Conservation (phyloP, 2,329 filamentous ascomycete genomes). For the Huntiella decipiens region DNA sequence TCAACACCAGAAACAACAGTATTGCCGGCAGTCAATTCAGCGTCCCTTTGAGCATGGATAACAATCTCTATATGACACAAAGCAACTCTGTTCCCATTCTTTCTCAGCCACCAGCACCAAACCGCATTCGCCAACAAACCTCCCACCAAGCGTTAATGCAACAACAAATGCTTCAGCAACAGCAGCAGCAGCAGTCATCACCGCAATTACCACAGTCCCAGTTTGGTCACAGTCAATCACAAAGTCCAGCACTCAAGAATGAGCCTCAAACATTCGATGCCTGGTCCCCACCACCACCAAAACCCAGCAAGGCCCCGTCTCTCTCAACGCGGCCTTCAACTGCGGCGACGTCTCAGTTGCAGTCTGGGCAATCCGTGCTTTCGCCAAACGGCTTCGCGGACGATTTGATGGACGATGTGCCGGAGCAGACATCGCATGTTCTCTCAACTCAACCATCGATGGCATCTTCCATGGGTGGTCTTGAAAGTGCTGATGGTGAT, state of each 20-base stretch:
- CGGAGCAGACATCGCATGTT: conserved; percentile 1
- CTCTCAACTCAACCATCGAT: neutral
- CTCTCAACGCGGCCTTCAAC: conserved; percentile 13
- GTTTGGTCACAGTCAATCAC: neutral
- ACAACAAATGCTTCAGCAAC: neutral
- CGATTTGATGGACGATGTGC: conserved; percentile 13
- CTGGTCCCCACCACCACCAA: conserved; percentile 21
- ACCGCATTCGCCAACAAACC: conserved; percentile 11
- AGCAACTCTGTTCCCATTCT: neutral
- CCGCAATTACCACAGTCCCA: conserved; percentile 4
- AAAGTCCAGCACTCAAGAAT: neutral
- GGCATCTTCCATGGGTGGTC: neutral
- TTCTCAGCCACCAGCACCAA: neutral
- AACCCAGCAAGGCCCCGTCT: conserved; percentile 21
- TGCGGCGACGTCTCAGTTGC: conserved; percentile 12
- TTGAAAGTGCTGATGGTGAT: neutral
- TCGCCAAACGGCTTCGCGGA: neutral
- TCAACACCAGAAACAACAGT: too few species aligned
- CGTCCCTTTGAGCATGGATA: too few species aligned
- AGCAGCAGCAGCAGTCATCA: conserved; percentile 8
- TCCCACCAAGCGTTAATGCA: conserved; percentile 10
- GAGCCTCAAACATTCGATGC: conserved; percentile 16
- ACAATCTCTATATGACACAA: neutral
- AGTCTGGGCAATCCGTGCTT: conserved; percentile 7
- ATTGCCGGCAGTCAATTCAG: too few species aligned